phyloP scores from a whole-genome alignment of 2,329 filamentous ascomycete species.

The Orbilia quercus region DNA sequence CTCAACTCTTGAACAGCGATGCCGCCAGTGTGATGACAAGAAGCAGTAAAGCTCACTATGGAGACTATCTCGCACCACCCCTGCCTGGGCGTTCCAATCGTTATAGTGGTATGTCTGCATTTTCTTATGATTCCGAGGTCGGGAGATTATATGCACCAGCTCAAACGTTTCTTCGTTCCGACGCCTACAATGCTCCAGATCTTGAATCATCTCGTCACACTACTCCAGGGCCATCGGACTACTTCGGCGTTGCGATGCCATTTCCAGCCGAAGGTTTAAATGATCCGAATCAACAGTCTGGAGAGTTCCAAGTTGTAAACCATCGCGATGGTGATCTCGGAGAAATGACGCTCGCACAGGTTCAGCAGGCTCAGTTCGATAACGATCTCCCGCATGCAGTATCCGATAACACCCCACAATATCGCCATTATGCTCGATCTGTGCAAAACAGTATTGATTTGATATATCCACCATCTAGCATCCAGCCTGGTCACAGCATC shows the following conservation, averaged over 20 bases:
- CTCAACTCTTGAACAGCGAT: slow-evolving; percentile 37
- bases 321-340: slow-evolving; percentile 34
- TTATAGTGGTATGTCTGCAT: slow-evolving; percentile 29
- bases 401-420: slow-evolving; percentile 23
- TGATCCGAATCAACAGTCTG: background rate
- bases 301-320: slow-evolving; percentile 6
- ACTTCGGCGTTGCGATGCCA: slow-evolving; percentile 16
- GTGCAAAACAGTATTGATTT: slow-evolving; percentile 39
- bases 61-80: slow-evolving; percentile 22
- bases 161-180: slow-evolving; percentile 31
- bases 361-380: slow-evolving; percentile 31
- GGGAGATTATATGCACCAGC: slow-evolving; percentile 48
- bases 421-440: slow-evolving; percentile 6
- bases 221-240: slow-evolving; percentile 18
- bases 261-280: slow-evolving; percentile 4
- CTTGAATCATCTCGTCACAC: slow-evolving; percentile 23
- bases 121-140: slow-evolving; percentile 47
- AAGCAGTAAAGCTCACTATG: slow-evolving; percentile 29
- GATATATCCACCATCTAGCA: slow-evolving; percentile 23
- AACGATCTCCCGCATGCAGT: slow-evolving; percentile 33
- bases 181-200: slow-evolving; percentile 13
- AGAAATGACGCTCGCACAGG: slow-evolving; percentile 29
- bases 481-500: background rate
- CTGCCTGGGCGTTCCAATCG: slow-evolving; percentile 20
- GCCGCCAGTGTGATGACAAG: slow-evolving; percentile 30